Conservation (phyloP, 768 basidiomycete species). For the Suillus brevipes region DNA sequence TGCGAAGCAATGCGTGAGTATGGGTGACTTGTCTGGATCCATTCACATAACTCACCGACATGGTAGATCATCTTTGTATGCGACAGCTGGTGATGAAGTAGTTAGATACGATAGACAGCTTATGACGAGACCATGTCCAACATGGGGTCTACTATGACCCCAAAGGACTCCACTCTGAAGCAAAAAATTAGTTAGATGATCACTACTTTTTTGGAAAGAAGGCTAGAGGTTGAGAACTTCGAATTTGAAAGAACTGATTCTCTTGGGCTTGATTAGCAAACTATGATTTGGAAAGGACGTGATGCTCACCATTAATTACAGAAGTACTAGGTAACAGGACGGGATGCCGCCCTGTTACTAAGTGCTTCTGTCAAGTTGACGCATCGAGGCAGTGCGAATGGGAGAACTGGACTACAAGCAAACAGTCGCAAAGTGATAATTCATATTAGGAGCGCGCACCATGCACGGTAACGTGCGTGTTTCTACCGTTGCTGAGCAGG, state of each 20-base stretch:
- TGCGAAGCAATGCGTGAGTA: not conserved
- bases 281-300: not conserved
- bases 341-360: not conserved
- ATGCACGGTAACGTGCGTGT: not conserved
- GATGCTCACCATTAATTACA: too few species aligned
- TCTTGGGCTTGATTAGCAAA: not conserved
- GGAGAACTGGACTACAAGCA: not conserved
- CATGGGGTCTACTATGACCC: too few species aligned
- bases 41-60: not conserved
- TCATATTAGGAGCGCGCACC: not conserved
- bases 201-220: too few species aligned
- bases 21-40: not conserved
- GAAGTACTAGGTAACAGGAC: too few species aligned
- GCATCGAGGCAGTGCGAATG: not conserved
- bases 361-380: not conserved
- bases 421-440: not conserved
- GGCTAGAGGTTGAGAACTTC: too few species aligned
- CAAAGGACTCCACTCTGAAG: too few species aligned
- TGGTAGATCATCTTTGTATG: not conserved
- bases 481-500: not conserved
- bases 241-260: too few species aligned
- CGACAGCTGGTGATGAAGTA: not conserved
- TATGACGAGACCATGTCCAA: too few species aligned
- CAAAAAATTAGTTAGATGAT: too few species aligned
- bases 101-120: too few species aligned